Evolutionary conservation across 2,329 filamentous ascomycete species (phyloP), one percentile per base, ranked within the genome.

Genomic region (Aciculosporium take): DNA sequence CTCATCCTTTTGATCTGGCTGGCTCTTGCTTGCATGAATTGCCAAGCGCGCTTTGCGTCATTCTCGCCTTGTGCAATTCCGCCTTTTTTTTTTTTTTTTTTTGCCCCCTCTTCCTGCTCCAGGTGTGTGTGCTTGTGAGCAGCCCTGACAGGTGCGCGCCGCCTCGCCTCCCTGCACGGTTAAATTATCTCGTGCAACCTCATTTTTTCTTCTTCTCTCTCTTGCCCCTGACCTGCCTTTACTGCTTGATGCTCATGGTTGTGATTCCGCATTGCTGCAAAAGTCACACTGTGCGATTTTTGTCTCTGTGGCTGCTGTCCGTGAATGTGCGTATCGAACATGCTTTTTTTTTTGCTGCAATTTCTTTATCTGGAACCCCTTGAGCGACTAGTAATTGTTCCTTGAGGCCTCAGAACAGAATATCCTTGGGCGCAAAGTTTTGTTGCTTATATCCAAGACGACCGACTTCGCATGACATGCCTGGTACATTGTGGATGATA

Each of bases 261-360:
- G 31, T 15, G 25, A 13, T n/a, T 20, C 23, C 20, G 18, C 31
- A 18, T 40, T 20, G 28, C 30, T 36, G 29, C 27, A 10, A 34
- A n/a, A 10, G 24, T 23, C 37, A 17, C 32, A 5, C 17, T 20
- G 38, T 33, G 38, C 33, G 28, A 20, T 9, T n/a, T 17, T 40
- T 17, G 13, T 17, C 20, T 15, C 17, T 7, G 18, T 20, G 20
- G 12, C 15, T 25, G 25, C 27, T 13, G 21, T 25, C 9, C 33
- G 37, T 44, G 37, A 39, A 40, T 44, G 37, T 37, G 41, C 30
- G 20, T 39, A 37, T 20, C 12, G 15, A 20, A 20, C 17, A n/a
- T n/a, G n/a, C n/a, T n/a, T n/a, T n/a, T 27, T 31, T 12, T 32
- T 5, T 30, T 18, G 30, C 32, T n/a, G 37, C 33, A 7, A 34